Conservation (phyloP, 257 asterid species). For the Salvia hispanica region DNA sequence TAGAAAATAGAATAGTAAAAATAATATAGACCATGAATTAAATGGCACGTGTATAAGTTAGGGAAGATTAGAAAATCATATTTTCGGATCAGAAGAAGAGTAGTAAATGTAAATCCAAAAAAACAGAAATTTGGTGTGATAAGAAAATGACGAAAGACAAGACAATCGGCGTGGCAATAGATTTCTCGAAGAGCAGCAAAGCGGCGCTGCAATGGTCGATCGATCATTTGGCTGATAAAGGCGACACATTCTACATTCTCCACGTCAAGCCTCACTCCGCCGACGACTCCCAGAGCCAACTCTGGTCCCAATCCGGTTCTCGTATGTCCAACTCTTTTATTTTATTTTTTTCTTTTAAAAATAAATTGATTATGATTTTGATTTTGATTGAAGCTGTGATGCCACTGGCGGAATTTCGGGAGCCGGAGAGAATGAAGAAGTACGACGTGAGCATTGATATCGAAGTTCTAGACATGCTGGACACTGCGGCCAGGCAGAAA, state of each 20-base stretch:
- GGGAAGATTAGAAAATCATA: too few species aligned
- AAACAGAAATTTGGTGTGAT: too few species aligned
- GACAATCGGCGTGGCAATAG: conserved; percentile 80
- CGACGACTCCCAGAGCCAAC: conserved; percentile 48
- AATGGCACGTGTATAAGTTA: too few species aligned
- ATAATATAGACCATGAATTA: too few species aligned
- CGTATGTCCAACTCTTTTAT: conserved; percentile 47
- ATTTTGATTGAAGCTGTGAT: conserved; percentile 59
- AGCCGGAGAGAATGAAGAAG: conserved; percentile 66
- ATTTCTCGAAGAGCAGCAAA: conserved; percentile 89
- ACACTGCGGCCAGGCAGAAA: conserved; percentile 82
- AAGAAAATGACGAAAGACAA: conserved; percentile 65
- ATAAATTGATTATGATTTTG: background rate
- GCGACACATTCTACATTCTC: conserved; percentile 59
- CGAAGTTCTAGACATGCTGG: conserved; percentile 84
- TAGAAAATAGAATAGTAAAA: too few species aligned
- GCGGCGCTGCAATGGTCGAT: conserved; percentile 78
- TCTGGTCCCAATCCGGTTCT: conserved; percentile 70
- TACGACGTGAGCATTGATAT: conserved; percentile 59
- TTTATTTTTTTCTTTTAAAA: background rate
- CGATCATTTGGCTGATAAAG: conserved; percentile 79
- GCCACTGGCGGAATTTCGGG: conserved; percentile 81
- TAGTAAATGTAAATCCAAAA: background rate
- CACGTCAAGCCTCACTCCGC: conserved; percentile 50
- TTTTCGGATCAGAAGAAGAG: too few species aligned